Evolutionary conservation across 1,284 basidiomycete genomes (phyloP).

Genomic region (Vanrija sp.): DNA sequence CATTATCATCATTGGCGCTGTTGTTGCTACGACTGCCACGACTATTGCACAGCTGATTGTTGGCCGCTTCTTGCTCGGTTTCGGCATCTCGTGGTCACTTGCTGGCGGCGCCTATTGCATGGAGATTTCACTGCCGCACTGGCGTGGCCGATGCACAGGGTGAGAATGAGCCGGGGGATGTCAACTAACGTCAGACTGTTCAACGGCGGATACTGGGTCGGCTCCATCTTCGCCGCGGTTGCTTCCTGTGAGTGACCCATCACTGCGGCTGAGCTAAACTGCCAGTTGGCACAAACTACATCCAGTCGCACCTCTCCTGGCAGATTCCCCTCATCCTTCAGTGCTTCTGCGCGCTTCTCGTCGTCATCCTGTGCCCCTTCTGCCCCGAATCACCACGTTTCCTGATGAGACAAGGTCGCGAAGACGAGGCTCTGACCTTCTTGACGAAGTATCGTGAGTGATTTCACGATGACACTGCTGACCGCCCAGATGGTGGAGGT

Average conservation of each 20-base stretch:
- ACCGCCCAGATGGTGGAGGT: conserved; percentile 23
- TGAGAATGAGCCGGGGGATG: conserved; percentile 39
- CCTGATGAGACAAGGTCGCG: conserved; percentile 33
- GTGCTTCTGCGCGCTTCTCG: conserved; percentile 6
- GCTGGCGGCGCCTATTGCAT: conserved; percentile 55
- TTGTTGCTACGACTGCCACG: conserved; percentile 34
- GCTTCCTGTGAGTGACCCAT: conserved; percentile 20
- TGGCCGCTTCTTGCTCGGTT: conserved; percentile 48
- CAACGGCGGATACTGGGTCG: conserved; percentile 1
- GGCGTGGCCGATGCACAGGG: conserved; percentile 60
- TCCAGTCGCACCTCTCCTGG: conserved; percentile 24
- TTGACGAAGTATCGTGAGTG: conserved; percentile 25
- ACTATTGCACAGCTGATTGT: conserved; percentile 35
- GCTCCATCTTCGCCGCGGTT: conserved; percentile 35
- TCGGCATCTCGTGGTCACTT: conserved; percentile 48
- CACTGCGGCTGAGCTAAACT: no score
- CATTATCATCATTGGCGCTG: conserved; percentile 50
- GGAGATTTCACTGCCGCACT: conserved; percentile 60
- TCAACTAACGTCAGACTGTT: background rate
- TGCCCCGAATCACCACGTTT: conserved; percentile 42
- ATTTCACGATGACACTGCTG: background rate
- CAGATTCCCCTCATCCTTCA: conserved; percentile 32
- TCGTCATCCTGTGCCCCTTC: conserved; percentile 11
- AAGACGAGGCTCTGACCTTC: conserved; percentile 28
- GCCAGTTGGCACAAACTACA: conserved; percentile 28